These are phyloP conservation scores for Marasmius tenuissimus DNA, from an alignment of 1,284 basidiomycete species.

Conservation along the genomic window DNA sequence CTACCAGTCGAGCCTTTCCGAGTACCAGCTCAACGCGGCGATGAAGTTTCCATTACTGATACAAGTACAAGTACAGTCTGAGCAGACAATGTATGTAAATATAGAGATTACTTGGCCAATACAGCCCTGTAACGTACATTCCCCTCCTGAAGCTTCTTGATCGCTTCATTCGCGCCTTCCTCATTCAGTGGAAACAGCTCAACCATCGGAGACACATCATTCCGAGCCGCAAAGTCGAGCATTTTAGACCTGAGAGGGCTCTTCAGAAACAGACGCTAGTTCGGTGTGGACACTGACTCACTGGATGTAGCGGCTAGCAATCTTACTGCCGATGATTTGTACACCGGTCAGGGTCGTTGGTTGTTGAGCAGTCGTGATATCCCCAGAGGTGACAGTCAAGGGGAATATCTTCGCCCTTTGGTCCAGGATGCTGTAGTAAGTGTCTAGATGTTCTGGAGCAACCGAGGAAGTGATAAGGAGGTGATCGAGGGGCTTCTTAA, in stretches of 20 bases:
- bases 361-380: slow-evolving; percentile 4
- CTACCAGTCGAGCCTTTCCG: too few species aligned
- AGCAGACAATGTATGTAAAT: too few species aligned
- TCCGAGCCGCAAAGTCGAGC: slow-evolving; percentile 15
- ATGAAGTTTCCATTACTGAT: too few species aligned
- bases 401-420: slow-evolving; percentile 7
- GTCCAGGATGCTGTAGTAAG: slow-evolving; percentile 5
- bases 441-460: slow-evolving; percentile 1
- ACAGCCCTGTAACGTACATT: slow-evolving; percentile 32
- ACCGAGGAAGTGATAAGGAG: slow-evolving; percentile 8
- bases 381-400: slow-evolving; percentile 1
- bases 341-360: slow-evolving; percentile 3
- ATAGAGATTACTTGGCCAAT: slow-evolving; percentile 5
- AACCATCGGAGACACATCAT: slow-evolving; percentile 20
- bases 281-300: neutral
- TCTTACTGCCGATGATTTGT: slow-evolving; percentile 13
- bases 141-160: slow-evolving; percentile 23
- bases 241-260: slow-evolving; percentile 4
- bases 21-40: too few species aligned
- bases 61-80: too few species aligned
- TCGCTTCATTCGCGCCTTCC: slow-evolving; percentile 28
- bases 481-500: slow-evolving; percentile 25
- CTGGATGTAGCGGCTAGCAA: slow-evolving; percentile 12
- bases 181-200: slow-evolving; percentile 27
- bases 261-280: neutral